Conservation (phyloP, 139 green algal species). For the Ettlia oleoabundans region DNA sequence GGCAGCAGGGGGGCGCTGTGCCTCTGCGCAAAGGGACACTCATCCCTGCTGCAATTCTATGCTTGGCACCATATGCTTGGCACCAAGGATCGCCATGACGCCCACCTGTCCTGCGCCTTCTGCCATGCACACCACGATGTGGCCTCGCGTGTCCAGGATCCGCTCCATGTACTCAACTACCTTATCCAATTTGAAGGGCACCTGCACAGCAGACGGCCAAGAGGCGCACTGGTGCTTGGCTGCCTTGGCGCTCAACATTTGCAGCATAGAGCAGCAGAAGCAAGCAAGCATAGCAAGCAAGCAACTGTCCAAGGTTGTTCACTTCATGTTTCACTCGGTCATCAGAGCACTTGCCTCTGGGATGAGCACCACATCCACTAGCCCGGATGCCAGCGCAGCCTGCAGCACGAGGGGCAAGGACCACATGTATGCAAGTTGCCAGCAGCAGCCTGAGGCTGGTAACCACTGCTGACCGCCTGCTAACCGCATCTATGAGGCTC, state of each 20-base stretch:
- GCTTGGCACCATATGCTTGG: too few relatives aligned
- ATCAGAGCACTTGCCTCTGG: conserved; percentile 76
- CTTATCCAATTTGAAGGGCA: conserved; percentile 93
- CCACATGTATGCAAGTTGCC: neutral
- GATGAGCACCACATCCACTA: conserved; percentile 87
- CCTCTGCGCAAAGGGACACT: neutral
- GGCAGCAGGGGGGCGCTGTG: neutral
- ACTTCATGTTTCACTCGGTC: neutral
- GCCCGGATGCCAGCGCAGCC: conserved; percentile 73
- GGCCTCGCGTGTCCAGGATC: conserved; percentile 81
- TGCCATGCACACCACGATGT: conserved; percentile 76
- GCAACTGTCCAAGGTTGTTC: too few relatives aligned
- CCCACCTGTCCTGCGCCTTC: conserved; percentile 78
- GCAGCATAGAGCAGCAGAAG: too few relatives aligned
- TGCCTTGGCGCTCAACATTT: too few relatives aligned
- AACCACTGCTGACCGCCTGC: neutral
- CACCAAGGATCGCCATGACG: too few relatives aligned
- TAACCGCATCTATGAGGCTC: too few relatives aligned
- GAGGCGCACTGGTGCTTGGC: too few relatives aligned
- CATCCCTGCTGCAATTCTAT: too few relatives aligned
- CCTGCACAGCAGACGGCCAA: neutral
- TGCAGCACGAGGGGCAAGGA: conserved; percentile 75
- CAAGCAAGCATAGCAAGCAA: neutral
- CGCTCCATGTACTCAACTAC: conserved; percentile 32
- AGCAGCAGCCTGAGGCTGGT: neutral